Base-by-base conservation (phyloP, 768 basidiomycete species). In the Leucosporidium yakuticum region DNA sequence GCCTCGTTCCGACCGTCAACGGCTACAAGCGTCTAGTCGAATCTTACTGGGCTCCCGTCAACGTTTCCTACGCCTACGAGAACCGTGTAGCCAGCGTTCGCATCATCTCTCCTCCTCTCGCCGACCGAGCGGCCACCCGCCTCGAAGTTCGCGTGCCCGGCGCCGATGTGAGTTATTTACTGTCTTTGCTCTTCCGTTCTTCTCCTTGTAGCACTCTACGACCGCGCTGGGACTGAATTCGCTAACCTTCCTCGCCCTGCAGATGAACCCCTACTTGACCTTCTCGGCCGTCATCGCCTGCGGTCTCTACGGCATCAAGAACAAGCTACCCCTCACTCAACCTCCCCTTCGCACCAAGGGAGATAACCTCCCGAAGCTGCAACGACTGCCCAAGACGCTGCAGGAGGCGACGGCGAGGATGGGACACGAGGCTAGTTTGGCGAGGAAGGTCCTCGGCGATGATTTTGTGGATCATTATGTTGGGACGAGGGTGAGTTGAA, bases 61-160 rank as follows among this genome's bases (percentile, higher is more conserved):
- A 70, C 49, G 47, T 74, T 4, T 74, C 93, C 4, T 97, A 93
- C 77, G 95, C 94, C 15, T 97, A 94, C 77, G 96, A 99, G 79
- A 92, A 90, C 27, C 89, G 96, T 47, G 88, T 87, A 0, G 92
- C 93, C 17, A 91, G 91, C 15, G 85, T 98, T 59, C 87, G 96
- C 54, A 89, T 99, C 71, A 87, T 99, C 75, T 87, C 89, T 0
- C 93, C 95, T 3, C 96, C 96, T 1, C 87, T 89, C 8, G 88
- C 87, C n/a, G 84, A 88, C 4, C 83, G 84, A 14, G 78, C 85
- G 5, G 91, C 89, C 4, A 97, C 96, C 2, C 83, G 96, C 59
- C 84, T 99, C 74, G 96, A 99, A 81, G 81, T 99, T 20, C 88
- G 96, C 63, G 85, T 98, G 23, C 94, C 96, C 2, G 96, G 96